These are phyloP conservation scores for Torulaspora franciscae DNA, from an alignment of 805 yeast genomes.

Conservation along the genomic window DNA sequence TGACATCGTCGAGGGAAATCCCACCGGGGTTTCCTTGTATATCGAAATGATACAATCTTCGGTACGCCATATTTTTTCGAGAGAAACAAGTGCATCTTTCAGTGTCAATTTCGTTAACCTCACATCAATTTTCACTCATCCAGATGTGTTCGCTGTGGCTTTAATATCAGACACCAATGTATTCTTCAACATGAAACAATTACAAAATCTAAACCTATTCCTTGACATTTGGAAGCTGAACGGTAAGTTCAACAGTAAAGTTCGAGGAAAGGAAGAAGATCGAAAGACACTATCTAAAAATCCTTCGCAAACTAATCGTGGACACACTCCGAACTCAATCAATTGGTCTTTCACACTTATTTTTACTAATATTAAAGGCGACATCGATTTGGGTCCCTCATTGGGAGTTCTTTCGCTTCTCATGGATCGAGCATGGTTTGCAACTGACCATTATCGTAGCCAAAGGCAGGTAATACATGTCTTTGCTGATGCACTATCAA, in stretches of 20 bases:
- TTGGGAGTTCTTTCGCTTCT: conserved; percentile 59
- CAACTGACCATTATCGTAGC: conserved; percentile 57
- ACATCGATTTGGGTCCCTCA: conserved; percentile 77
- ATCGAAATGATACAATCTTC: conserved; percentile 61
- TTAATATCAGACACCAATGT: conserved; percentile 52
- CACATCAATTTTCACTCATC: conserved; percentile 45
- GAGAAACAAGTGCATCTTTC: conserved; percentile 79
- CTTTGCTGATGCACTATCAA: conserved; percentile 48
- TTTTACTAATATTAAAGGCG: conserved; percentile 47
- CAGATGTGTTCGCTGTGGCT: conserved; percentile 46
- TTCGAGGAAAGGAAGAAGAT: conserved; percentile 9
- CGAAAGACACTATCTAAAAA: neutral
- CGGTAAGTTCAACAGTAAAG: conserved; percentile 25
- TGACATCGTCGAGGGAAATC: conserved; percentile 38
- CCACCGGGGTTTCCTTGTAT: conserved; percentile 43
- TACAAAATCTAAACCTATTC: conserved; percentile 81
- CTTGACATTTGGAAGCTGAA: conserved; percentile 75
- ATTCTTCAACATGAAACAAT: conserved; percentile 72
- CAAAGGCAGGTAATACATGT: conserved; percentile 68
- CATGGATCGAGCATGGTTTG: conserved; percentile 61
- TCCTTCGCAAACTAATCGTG: conserved; percentile 30
- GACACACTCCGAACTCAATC: conserved; percentile 57
- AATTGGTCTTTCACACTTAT: conserved; percentile 69
- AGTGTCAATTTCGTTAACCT: conserved; percentile 44
- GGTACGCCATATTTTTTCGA: conserved; percentile 83